phyloP scores from a whole-genome alignment of 306 rosid genomes.

The Cyamopsis tetragonoloba region DNA sequence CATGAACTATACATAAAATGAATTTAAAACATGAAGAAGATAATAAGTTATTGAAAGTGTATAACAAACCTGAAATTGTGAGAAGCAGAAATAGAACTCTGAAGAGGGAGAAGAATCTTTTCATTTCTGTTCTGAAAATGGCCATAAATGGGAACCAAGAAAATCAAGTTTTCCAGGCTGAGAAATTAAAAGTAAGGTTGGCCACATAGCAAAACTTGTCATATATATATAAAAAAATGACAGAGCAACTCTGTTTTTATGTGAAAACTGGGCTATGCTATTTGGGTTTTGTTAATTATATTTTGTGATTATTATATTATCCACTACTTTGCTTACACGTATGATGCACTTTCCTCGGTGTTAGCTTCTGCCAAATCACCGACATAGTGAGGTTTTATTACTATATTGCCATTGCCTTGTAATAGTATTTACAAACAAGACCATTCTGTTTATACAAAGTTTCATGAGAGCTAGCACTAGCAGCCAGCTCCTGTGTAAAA shows the following conservation, averaged over 20 bases:
- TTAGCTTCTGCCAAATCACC: not conserved
- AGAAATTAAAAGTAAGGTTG: constrained; percentile 13
- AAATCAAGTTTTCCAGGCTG: not conserved
- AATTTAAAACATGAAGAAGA: constrained; percentile 17
- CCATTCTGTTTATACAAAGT: not conserved
- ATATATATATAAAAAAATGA: not conserved
- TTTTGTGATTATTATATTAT: not conserved
- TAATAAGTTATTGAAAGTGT: not conserved
- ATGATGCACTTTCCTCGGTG: not conserved
- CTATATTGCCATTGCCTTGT: too few species aligned
- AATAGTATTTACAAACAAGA: not conserved
- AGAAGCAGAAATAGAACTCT: constrained; percentile 42
- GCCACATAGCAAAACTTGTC: constrained; percentile 12
- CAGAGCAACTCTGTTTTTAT: constrained; percentile 20
- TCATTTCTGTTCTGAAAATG: constrained; percentile 41
- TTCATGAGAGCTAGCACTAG: not conserved
- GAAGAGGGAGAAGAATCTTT: constrained; percentile 35
- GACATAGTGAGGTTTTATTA: not conserved
- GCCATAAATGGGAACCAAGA: constrained; percentile 7
- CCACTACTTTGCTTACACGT: constrained; percentile 6
- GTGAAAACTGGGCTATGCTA: constrained; percentile 1
- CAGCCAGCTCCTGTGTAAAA: too few species aligned
- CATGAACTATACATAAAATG: constrained; percentile 18
- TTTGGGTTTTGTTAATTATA: not conserved
- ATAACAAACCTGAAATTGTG: constrained; percentile 46